These are phyloP conservation scores for Purshia tridentata DNA, from an alignment of 306 rosid genomes.

Conservation along the genomic window DNA sequence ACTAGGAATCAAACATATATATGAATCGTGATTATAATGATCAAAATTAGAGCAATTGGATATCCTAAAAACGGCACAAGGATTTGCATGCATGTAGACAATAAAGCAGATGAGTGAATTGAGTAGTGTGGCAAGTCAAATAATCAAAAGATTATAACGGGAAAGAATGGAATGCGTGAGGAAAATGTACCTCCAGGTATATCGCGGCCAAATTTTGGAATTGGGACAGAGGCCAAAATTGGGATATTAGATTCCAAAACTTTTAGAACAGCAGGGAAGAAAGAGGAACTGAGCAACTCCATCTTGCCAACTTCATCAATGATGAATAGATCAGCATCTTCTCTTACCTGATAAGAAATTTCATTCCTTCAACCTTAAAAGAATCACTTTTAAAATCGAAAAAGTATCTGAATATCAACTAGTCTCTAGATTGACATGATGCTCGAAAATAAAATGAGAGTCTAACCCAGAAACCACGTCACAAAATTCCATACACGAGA, in stretches of 20 bases:
- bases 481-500: not conserved
- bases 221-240: conserved; percentile 75
- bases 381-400: not conserved
- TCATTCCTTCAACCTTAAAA: conserved; percentile 19
- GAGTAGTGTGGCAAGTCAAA: not conserved
- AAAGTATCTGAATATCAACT: too few relatives aligned
- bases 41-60: not conserved
- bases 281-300: conserved; percentile 81
- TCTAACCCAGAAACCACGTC: too few relatives aligned
- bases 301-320: conserved; percentile 89
- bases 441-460: not conserved
- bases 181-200: conserved; percentile 63
- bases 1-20: not conserved
- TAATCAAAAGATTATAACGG: not conserved
- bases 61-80: not conserved
- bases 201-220: conserved; percentile 70
- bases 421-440: not conserved
- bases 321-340: conserved; percentile 70
- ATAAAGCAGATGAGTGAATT: too few relatives aligned
- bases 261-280: conserved; percentile 74
- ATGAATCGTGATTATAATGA: not conserved
- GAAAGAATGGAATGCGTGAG: not conserved
- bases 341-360: conserved; percentile 48
- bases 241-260: conserved; percentile 75
- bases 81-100: not conserved